A percentile compares a stretch with the other conserved stretches of the same genome.
Evolutionary conservation across 2,329 filamentous ascomycete genomes (phyloP).

Genomic region (Aspergillus aculeatinus): DNA sequence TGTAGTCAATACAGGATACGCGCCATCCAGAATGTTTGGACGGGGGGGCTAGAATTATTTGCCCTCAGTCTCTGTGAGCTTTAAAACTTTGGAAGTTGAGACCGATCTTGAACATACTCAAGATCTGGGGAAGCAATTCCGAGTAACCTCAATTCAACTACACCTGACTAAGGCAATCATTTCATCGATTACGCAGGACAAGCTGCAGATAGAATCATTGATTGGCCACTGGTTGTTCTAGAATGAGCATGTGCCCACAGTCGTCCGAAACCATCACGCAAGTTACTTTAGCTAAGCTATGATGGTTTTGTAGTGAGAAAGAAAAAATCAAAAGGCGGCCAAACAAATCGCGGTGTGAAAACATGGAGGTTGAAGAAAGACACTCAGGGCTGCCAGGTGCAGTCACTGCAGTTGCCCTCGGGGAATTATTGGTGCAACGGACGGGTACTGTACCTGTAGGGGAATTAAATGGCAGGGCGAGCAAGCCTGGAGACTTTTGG

Average conservation of each 20-base stretch:
- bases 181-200: neutral
- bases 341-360: neutral
- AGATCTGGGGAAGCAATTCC: neutral
- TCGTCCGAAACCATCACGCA: neutral
- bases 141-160: neutral
- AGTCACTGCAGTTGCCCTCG: neutral
- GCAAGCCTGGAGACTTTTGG: neutral
- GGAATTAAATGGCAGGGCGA: neutral
- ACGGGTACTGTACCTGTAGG: neutral
- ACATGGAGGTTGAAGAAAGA: neutral
- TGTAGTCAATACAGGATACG: neutral
- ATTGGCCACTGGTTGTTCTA: neutral
- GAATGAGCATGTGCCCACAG: neutral
- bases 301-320: neutral
- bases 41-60: neutral
- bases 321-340: neutral
- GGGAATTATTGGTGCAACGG: conserved; percentile 1
- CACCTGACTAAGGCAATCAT: too few relatives aligned
- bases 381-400: too few relatives aligned
- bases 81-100: neutral
- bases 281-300: neutral
- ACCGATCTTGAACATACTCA: neutral
- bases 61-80: neutral
- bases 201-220: neutral
- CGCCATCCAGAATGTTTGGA: neutral